Conservation (phyloP, 2,329 filamentous ascomycete genomes). For the Truncatella angustata region DNA sequence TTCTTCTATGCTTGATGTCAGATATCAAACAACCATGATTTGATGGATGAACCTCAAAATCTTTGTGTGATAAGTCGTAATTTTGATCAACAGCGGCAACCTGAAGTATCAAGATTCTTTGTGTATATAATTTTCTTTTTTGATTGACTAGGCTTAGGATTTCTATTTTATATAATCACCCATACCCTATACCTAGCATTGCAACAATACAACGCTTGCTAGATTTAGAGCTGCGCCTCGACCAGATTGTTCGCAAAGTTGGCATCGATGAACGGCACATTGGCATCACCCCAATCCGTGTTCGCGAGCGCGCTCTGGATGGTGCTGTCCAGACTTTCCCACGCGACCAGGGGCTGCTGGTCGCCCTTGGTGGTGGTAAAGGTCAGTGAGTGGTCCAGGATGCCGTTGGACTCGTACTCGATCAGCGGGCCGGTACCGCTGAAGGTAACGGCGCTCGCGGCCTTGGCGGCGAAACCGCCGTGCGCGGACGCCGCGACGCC, state of each 20-base stretch:
- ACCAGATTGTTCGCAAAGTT: constrained; percentile 19
- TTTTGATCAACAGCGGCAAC: too few species aligned
- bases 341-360: constrained; percentile 37
- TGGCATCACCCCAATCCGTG: constrained; percentile 38
- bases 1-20: too few species aligned
- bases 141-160: too few species aligned
- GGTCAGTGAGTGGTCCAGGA: constrained; percentile 32
- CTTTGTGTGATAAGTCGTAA: too few species aligned
- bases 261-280: constrained; percentile 35
- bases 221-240: constrained; percentile 15
- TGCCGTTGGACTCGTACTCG: constrained; percentile 26
- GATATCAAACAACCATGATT: too few species aligned
- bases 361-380: constrained; percentile 32
- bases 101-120: too few species aligned
- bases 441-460: constrained; percentile 18
- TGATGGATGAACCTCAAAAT: too few species aligned
- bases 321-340: constrained; percentile 33
- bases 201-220: too few species aligned
- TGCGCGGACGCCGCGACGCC: constrained; percentile 30
- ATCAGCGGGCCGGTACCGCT: constrained; percentile 24
- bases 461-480: constrained; percentile 22
- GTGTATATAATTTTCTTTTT: too few species aligned
- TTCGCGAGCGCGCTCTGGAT: constrained; percentile 31
- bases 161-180: too few species aligned
- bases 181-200: too few species aligned